Base-by-base conservation (phyloP, 495 filamentous ascomycete species). In the Corynascus novoguineensis region DNA sequence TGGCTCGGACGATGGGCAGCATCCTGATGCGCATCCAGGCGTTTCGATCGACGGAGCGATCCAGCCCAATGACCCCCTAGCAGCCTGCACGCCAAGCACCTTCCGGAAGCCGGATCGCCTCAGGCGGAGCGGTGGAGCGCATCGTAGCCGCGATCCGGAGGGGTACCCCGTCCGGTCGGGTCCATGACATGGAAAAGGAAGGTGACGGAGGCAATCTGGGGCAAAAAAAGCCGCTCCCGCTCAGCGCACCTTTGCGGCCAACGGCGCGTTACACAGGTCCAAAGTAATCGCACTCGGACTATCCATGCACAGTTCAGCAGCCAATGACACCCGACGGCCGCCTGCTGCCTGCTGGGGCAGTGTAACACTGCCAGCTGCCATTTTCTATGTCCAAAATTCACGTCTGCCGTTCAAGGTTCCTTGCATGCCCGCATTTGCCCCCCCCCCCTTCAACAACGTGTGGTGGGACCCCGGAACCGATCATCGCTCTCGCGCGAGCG, bases 101-200 rank as follows among this genome's bases (percentile, higher is more conserved):
- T 57, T 50, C 45, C 45, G 41, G 45, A 57, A 50, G 9, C 34
- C 54, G 54, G 46, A 40, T 49, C 53, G 44, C 29, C 22, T 42
- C n/a, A 17, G 17, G 47, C 11, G 38, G 17, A 19, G 15, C 14
- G 29, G 53, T 49, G 53, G 53, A 31, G 44, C 15, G 38, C 7
- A 55, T 3, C n/a, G 0, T n/a, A 4, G 4, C 42, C 17, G 32
- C 6, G 7, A 34, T 11, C 44, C 53, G 53, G 44, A 32, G n/a
- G 15, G 38, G 15, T 5, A 15, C 15, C 40, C 53, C n/a, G 11
- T 28, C 1, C 34, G n/a, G 31, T 27, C 42, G 53, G 44, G 0
- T 29, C 32, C 14, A 12, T 22, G 14, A 10, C 45, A 29, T 32
- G n/a, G 24, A 55, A 55, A 21, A 22, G 53, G 53, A 47, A 55